Conservation (phyloP, 306 rosid genomes). For the Cucurbita pepo region DNA sequence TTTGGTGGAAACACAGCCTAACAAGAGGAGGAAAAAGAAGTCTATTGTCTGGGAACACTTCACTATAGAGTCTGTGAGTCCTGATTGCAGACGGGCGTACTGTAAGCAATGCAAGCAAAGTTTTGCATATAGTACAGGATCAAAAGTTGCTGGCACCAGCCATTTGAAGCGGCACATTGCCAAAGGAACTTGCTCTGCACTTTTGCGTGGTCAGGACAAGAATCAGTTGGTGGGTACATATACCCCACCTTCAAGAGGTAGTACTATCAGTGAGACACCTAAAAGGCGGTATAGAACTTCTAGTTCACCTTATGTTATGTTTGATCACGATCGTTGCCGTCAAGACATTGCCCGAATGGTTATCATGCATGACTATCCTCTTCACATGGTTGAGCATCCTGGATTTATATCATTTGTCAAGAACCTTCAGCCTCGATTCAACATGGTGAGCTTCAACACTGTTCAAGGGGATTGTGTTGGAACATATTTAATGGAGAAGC, state of each 20-base stretch:
- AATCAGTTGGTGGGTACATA: conserved; percentile 31
- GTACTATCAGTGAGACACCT: conserved; percentile 33
- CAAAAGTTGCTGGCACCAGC: conserved; percentile 94
- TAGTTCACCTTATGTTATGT: conserved; percentile 39
- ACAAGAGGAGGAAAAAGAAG: conserved; percentile 76
- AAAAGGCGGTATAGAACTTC: conserved; percentile 63
- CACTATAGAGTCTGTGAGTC: conserved; percentile 64
- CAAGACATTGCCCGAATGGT: conserved; percentile 92
- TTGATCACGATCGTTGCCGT: conserved; percentile 79
- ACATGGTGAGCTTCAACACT: conserved; percentile 77
- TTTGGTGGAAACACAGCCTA: conserved; percentile 55
- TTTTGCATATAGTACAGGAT: conserved; percentile 92
- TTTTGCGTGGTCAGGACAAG: conserved; percentile 54
- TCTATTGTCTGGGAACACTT: conserved; percentile 94
- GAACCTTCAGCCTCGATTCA: conserved; percentile 86
- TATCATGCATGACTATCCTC: conserved; percentile 91
- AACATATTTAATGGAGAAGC: conserved; percentile 68
- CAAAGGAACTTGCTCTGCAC: conserved; percentile 72
- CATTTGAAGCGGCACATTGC: conserved; percentile 94
- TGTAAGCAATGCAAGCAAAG: conserved; percentile 90
- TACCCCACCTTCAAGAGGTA: conserved; percentile 41
- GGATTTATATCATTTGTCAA: conserved; percentile 79
- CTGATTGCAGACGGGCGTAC: conserved; percentile 85
- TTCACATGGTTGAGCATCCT: conserved; percentile 92
- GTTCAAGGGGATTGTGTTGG: conserved; percentile 95